Conservation (phyloP, 164 flowering plant genomes). For the Piper betle region DNA sequence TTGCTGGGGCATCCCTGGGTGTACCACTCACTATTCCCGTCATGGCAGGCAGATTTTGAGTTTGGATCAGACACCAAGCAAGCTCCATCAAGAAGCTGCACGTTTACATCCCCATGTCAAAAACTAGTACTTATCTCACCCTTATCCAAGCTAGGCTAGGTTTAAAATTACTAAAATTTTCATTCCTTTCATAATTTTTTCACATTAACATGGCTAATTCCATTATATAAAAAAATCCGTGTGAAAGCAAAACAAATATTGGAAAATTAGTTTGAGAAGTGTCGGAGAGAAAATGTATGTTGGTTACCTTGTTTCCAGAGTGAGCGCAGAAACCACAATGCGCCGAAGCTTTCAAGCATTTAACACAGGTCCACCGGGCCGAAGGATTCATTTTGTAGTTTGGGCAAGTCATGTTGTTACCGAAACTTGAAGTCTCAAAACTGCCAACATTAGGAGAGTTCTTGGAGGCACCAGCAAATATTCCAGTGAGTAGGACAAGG, state of each 20-base stretch:
- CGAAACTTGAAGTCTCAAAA: slow-evolving; percentile 19
- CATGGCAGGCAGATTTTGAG: slow-evolving; percentile 23
- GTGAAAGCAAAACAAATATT: too few relatives aligned
- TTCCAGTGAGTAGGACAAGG: slow-evolving; percentile 34
- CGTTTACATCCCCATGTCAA: neutral
- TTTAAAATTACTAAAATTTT: too few relatives aligned
- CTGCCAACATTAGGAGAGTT: slow-evolving; percentile 32
- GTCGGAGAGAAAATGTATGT: neutral
- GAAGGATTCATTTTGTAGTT: slow-evolving; percentile 15
- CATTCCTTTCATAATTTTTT: too few relatives aligned
- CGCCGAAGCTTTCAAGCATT: slow-evolving; percentile 45
- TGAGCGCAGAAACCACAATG: slow-evolving; percentile 58
- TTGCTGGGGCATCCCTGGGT: slow-evolving; percentile 59
- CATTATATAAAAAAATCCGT: too few relatives aligned
- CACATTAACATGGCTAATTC: too few relatives aligned
- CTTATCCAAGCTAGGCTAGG: too few relatives aligned
- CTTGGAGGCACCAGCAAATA: slow-evolving; percentile 32
- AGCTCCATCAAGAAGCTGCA: slow-evolving; percentile 41
- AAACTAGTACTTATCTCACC: neutral
- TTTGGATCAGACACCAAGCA: slow-evolving; percentile 29
- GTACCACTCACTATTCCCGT: slow-evolving; percentile 32
- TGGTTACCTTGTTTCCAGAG: slow-evolving; percentile 22
- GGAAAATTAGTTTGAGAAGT: too few relatives aligned
- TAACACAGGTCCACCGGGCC: slow-evolving; percentile 42
- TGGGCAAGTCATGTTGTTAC: slow-evolving; percentile 24